Conservation (phyloP, 192 early-diverging fungal species). For the Pilobolus umbonatus region DNA sequence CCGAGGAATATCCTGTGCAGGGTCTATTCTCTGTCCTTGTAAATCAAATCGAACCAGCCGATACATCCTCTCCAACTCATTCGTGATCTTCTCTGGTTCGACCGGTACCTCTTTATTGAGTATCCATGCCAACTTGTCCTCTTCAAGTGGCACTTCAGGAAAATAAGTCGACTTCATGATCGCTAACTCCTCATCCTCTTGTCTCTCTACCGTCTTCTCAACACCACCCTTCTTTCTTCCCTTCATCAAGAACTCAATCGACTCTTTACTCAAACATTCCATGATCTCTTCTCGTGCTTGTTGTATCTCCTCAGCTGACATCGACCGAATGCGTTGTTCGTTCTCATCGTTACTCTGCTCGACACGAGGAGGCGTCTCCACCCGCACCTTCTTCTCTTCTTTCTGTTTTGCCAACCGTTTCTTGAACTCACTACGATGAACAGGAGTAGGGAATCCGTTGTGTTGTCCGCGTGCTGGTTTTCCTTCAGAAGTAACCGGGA, state of each 20-base stretch:
- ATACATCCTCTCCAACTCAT: constrained; percentile 4
- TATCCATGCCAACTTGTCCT: constrained; percentile 70
- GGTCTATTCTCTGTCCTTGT: constrained; percentile 61
- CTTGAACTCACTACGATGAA: constrained; percentile 33
- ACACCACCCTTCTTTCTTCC: constrained; percentile 22
- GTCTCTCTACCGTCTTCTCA: constrained; percentile 24
- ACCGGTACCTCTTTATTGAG: constrained; percentile 19
- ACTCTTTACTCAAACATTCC: constrained; percentile 53
- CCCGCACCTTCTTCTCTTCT: background rate
- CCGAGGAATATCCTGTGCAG: constrained; percentile 46
- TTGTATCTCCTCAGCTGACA: constrained; percentile 69
- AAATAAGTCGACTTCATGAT: constrained; percentile 51
- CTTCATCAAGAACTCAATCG: constrained; percentile 58
- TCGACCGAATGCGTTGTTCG: constrained; percentile 41
- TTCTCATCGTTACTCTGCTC: constrained; percentile 28
- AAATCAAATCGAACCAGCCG: constrained; percentile 72
- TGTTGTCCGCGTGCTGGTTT: constrained; percentile 4
- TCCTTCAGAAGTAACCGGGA: background rate
- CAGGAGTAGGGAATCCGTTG: constrained; percentile 35
- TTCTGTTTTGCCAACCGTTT: constrained; percentile 15
- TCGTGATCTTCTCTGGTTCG: background rate
- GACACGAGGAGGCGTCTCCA: background rate
- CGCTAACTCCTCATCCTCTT: constrained; percentile 39
- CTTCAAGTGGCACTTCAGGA: constrained; percentile 46
- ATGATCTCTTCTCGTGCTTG: constrained; percentile 66